Evolutionary conservation across 78 protist genomes (phyloP), one percentile per base, ranked within the genome.

Genomic region (Polysphondylium violaceum): DNA sequence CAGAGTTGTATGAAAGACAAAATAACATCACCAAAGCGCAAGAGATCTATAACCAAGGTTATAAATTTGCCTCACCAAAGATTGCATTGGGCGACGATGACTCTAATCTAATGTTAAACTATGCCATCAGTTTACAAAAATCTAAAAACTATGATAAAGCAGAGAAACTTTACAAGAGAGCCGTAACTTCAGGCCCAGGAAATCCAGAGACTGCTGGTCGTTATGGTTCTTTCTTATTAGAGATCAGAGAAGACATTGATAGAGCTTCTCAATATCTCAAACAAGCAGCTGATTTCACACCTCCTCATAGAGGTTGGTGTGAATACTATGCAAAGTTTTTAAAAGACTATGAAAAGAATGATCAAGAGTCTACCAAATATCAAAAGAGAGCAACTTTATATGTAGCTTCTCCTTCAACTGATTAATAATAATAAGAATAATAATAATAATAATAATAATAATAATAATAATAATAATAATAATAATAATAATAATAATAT

Each of bases 51-150:
- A 23, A 40, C 21, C 69, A 79, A 55, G 76, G 69, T 40, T 79
- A 79, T 27, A 64, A 79, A 55, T 68, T 67, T 31, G 75, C 88
- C 2, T 53, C 88, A 53, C 88, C 88, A 50, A 79, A 79, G 35
- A 67, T 79, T 44, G 88, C 88, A 53, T 67, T 79, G 53, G 76
- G 67, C 41, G 41, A 16, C 23, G 71, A 81, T 55, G 89, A 81
- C 11, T 65, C 76, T 38, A 72, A 72, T 68, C 23, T 81, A 64
- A 16, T 81, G 29, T 40, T 81, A 33, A 40, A 59, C 8, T 81
- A 67, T 81, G 89, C 89, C 8, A 53, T 81, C 23, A 43, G 40
- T 38, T 53, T 71, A 8, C 47, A 67, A 29, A 81, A 81, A 33
- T 16, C 55, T 31, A 63, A 63, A 1, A 77, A 81, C 19, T 21